Conservation (phyloP, 2,329 filamentous ascomycete genomes). For the Hypomyces rosellus region DNA sequence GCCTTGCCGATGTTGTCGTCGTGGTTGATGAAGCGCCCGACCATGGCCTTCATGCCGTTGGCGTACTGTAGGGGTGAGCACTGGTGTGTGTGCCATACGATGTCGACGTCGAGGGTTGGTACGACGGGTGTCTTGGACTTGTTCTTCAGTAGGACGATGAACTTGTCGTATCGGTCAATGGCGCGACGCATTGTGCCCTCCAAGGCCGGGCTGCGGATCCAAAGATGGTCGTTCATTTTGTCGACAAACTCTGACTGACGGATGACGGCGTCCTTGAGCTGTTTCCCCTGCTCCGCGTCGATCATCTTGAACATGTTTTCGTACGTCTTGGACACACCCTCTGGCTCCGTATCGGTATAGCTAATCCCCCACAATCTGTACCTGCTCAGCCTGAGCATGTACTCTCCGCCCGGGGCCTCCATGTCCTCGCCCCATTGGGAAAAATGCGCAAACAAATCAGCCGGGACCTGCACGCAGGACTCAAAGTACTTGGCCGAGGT, state of each 20-base stretch:
- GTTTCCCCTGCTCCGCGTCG: neutral
- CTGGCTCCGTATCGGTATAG: too few relatives aligned
- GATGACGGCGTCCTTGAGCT: slow-evolving; percentile 26
- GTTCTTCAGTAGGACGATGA: slow-evolving; percentile 27
- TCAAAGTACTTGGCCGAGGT: slow-evolving; percentile 3
- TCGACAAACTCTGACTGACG: slow-evolving; percentile 33
- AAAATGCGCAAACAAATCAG: slow-evolving; percentile 11
- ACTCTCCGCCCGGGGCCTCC: neutral
- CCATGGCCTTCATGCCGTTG: slow-evolving; percentile 10
- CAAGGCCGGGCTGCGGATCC: slow-evolving; percentile 31
- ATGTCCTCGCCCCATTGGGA: slow-evolving; percentile 1
- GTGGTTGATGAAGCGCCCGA: slow-evolving; percentile 29
- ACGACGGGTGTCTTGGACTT: slow-evolving; percentile 26
- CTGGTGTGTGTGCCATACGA: slow-evolving; percentile 40
- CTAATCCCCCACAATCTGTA: neutral
- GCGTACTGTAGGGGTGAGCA: slow-evolving; percentile 25
- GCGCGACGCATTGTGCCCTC: slow-evolving; percentile 29
- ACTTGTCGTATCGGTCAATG: slow-evolving; percentile 32
- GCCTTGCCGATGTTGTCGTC: slow-evolving; percentile 30
- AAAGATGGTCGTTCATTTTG: slow-evolving; percentile 34
- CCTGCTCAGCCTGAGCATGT: neutral
- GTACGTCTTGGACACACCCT: neutral
- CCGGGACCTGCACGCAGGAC: neutral
- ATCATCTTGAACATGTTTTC: neutral
- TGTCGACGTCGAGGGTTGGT: slow-evolving; percentile 36